Conservation (phyloP, 305 asterid species). For the Fraxinus sp. region DNA sequence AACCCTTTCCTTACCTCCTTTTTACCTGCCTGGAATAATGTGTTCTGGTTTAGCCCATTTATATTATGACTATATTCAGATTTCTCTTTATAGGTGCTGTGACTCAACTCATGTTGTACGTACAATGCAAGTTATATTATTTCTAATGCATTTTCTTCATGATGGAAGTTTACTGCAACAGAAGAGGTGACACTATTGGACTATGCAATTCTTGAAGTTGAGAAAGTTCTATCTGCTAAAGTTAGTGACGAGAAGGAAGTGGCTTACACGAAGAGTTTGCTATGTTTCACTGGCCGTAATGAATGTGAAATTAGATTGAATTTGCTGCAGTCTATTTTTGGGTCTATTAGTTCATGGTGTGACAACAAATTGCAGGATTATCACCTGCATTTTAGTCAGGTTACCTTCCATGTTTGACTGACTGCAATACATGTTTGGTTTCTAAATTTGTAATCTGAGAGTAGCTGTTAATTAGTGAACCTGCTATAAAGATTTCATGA, state of each 20-base stretch:
- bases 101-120: constrained; percentile 22
- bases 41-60: background rate
- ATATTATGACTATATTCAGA: constrained; percentile 2
- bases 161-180: constrained; percentile 73
- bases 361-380: constrained; percentile 82
- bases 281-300: constrained; percentile 43
- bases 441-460: constrained; percentile 16
- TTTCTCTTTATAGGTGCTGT: constrained; percentile 6
- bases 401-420: constrained; percentile 31
- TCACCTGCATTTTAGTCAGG: constrained; percentile 83
- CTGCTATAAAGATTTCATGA: constrained; percentile 29
- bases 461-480: constrained; percentile 20
- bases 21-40: background rate
- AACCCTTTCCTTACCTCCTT: background rate
- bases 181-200: constrained; percentile 64
- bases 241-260: constrained; percentile 52
- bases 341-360: constrained; percentile 82
- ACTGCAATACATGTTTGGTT: constrained; percentile 17
- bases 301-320: constrained; percentile 50
- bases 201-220: constrained; percentile 60
- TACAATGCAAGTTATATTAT: constrained; percentile 19
- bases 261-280: constrained; percentile 63
- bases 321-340: constrained; percentile 62
- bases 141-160: constrained; percentile 35
- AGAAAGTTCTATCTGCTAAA: constrained; percentile 54